Conservation (phyloP, 148 eudicot genomes). For the Camellia sinensis region DNA sequence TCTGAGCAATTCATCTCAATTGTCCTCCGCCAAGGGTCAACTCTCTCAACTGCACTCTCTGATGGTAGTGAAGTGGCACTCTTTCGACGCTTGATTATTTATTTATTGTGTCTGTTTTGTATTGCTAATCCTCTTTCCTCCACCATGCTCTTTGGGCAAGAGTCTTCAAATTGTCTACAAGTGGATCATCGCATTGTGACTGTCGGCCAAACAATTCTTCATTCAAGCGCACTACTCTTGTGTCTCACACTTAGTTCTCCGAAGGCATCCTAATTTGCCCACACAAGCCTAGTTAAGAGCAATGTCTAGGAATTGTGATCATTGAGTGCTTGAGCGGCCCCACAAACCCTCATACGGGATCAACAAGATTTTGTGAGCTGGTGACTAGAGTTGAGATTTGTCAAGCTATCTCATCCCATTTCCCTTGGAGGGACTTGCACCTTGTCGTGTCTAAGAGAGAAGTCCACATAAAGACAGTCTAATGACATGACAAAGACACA, state of each 20-base stretch:
- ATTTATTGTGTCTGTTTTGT: not conserved
- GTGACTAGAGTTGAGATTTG: not conserved
- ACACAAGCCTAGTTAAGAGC: not conserved
- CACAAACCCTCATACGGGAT: not conserved
- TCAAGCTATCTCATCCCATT: not conserved
- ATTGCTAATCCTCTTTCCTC: not conserved
- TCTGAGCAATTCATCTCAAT: too few relatives aligned
- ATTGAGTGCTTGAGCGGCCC: not conserved
- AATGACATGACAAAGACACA: not conserved
- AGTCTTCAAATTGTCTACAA: too few relatives aligned
- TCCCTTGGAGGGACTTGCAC: not conserved
- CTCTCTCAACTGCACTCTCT: too few relatives aligned
- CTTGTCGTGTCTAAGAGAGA: not conserved
- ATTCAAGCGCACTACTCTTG: too few relatives aligned
- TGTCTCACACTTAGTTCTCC: not conserved
- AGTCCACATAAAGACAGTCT: not conserved
- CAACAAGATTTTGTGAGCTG: not conserved
- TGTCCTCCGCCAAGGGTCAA: too few relatives aligned
- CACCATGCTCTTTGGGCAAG: too few relatives aligned
- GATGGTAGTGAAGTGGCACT: too few relatives aligned
- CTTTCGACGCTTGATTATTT: not conserved
- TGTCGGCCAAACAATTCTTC: too few relatives aligned
- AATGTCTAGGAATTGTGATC: not conserved
- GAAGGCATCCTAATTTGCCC: not conserved
- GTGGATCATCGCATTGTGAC: too few relatives aligned